Conservation (phyloP, 257 asterid species). For the Solanum megistacrolobum region DNA sequence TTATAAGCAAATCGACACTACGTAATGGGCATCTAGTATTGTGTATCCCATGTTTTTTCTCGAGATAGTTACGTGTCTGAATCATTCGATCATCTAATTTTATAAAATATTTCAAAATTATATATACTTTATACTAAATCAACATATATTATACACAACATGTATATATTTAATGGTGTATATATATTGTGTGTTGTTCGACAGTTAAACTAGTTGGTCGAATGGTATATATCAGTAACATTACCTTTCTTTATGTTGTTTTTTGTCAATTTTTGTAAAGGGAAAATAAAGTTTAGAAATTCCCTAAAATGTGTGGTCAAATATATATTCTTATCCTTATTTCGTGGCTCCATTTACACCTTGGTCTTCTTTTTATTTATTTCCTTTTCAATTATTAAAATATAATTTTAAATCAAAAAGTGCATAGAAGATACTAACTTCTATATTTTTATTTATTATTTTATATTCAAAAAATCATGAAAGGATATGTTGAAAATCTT, state of each 20-base stretch:
- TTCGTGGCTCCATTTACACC: not conserved
- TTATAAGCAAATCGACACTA: not conserved
- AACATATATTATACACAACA: not conserved
- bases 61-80: not conserved
- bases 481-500: not conserved
- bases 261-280: not conserved
- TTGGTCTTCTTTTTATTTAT: not conserved
- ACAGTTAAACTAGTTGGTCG: not conserved
- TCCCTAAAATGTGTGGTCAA: not conserved
- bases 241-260: not conserved
- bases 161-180: not conserved
- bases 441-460: not conserved
- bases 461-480: not conserved
- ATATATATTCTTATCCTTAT: not conserved
- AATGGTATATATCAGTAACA: not conserved
- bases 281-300: not conserved
- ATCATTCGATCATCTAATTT: not conserved
- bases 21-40: not conserved
- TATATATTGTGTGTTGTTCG: accelerated
- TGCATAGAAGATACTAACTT: not conserved
- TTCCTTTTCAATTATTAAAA: not conserved
- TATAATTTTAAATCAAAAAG: not conserved
- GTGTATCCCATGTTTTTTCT: not conserved
- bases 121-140: not conserved
- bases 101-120: not conserved